Evolutionary conservation across 192 early-diverging fungal genomes (phyloP).

Genomic region (Coemansia sp.): DNA sequence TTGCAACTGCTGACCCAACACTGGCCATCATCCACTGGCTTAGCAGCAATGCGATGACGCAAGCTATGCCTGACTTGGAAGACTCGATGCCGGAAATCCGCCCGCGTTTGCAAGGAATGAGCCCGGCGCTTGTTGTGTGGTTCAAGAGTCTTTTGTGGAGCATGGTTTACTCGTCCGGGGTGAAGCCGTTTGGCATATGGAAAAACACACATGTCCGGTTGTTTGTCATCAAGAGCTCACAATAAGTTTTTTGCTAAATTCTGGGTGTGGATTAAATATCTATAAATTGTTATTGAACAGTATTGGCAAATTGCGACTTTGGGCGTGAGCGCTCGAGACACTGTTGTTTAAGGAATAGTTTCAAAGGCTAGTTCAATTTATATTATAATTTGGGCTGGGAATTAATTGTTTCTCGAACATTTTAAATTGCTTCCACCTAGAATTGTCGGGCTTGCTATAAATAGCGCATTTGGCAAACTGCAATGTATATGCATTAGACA

Average conservation of each 20-base stretch:
- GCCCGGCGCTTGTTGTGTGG: constrained; percentile 65
- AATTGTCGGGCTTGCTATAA: too few relatives aligned
- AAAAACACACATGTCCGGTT: constrained; percentile 62
- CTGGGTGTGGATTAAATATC: too few relatives aligned
- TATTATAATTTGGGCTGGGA: too few relatives aligned
- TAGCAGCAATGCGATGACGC: constrained; percentile 28
- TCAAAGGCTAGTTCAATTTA: too few relatives aligned
- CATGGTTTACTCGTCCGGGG: constrained; percentile 61
- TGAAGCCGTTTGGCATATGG: constrained; percentile 63
- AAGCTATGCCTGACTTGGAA: constrained; percentile 37
- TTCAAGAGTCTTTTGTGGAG: constrained; percentile 72
- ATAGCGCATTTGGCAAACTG: too few relatives aligned
- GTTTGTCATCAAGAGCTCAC: constrained; percentile 51
- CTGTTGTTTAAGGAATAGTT: too few relatives aligned
- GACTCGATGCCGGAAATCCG: constrained; percentile 58
- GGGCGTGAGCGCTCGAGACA: too few relatives aligned
- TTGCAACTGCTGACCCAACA: constrained; percentile 39
- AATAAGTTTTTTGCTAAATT: not conserved
- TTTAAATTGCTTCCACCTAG: too few relatives aligned
- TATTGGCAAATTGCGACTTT: too few relatives aligned
- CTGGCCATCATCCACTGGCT: constrained; percentile 53
- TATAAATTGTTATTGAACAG: too few relatives aligned
- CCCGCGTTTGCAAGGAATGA: constrained; percentile 60
- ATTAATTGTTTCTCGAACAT: too few relatives aligned
- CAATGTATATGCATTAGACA: too few relatives aligned